phyloP scores from a whole-genome alignment of 2,329 filamentous ascomycete species.

The Colletotrichum tamarilloi region DNA sequence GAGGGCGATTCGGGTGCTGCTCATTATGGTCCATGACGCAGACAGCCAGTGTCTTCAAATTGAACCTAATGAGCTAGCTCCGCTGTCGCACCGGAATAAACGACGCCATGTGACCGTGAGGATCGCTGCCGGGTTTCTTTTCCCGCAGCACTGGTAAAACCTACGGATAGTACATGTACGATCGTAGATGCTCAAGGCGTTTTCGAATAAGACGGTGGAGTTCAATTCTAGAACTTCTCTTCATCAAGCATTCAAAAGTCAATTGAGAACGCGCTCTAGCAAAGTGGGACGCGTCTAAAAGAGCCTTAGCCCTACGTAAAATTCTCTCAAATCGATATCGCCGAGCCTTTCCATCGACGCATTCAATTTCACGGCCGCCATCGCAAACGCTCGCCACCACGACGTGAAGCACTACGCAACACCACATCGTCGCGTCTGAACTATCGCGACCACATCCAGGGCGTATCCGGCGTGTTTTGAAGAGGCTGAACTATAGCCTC shows the following conservation, averaged over 20 bases:
- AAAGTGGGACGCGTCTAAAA: conserved; percentile 29
- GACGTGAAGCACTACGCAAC: no score
- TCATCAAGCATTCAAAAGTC: neutral
- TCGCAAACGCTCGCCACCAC: neutral
- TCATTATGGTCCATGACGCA: conserved; percentile 5
- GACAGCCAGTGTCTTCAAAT: neutral
- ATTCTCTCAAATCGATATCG: neutral
- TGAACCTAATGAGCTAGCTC: neutral
- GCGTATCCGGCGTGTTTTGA: neutral
- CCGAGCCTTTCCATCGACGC: neutral
- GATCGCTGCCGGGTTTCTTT: neutral
- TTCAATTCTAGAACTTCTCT: no score
- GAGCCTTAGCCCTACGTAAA: conserved; percentile 11
- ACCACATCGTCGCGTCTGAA: no score
- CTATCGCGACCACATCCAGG: no score
- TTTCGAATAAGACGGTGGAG: no score
- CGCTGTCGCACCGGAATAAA: neutral
- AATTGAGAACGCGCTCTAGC: neutral
- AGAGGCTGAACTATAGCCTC: neutral
- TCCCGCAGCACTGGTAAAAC: neutral
- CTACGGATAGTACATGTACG: no score
- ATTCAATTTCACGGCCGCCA: neutral
- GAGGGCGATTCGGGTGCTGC: neutral
- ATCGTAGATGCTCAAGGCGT: no score
- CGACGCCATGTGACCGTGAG: neutral